Conservation (phyloP, 768 basidiomycete species). For the Suillus subalutaceus region DNA sequence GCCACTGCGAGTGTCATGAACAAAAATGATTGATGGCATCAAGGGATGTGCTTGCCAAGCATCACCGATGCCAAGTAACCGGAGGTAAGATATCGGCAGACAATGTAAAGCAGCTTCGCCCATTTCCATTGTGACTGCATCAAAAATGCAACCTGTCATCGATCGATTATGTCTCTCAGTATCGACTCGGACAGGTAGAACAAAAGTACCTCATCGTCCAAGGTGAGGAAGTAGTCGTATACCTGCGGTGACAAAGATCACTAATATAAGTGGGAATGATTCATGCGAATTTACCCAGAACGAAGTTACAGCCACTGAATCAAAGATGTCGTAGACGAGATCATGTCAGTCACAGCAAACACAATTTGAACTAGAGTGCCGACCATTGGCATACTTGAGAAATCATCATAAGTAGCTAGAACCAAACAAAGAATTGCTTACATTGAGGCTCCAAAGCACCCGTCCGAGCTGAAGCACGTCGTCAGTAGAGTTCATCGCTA, state of each 20-base stretch:
- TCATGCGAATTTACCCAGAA: neutral
- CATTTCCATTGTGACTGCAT: constrained; percentile 5
- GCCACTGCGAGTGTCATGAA: neutral
- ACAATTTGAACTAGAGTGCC: neutral
- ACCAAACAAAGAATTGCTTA: neutral
- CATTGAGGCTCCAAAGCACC: neutral
- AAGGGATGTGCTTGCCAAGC: neutral
- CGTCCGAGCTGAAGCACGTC: neutral
- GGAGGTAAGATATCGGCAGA: constrained; percentile 11
- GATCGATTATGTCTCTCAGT: neutral
- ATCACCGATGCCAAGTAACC: neutral
- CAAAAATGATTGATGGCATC: neutral
- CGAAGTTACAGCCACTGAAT: constrained; percentile 2
- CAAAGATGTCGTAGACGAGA: neutral
- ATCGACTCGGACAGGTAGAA: neutral
- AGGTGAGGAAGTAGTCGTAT: constrained; percentile 9
- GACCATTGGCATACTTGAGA: constrained; percentile 5
- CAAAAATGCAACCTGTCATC: constrained; percentile 1
- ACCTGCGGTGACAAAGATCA: neutral
- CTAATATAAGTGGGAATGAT: neutral
- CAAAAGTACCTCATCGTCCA: constrained; percentile 8
- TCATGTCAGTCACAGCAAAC: neutral
- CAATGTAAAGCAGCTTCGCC: constrained; percentile 15
- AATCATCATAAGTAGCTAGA: neutral
- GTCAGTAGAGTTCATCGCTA: neutral